Conservation (phyloP, 495 filamentous ascomycete genomes). For the Extremus antarcticus region DNA sequence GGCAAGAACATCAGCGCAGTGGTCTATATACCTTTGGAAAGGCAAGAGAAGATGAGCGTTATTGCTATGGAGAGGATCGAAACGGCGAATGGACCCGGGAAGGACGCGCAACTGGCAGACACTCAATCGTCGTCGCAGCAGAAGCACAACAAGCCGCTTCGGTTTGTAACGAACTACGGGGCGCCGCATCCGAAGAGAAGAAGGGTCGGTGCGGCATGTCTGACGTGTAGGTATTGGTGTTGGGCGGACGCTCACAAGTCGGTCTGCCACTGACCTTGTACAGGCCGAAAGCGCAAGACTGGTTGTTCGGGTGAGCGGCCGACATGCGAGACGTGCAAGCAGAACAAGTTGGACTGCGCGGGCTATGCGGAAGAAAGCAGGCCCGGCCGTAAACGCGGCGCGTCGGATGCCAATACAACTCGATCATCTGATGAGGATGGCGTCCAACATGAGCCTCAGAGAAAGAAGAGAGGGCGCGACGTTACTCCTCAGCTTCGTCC, state of each 20-base stretch:
- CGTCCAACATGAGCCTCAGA: neutral
- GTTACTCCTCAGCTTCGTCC: neutral
- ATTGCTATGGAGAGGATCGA: neutral
- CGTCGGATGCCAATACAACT: neutral
- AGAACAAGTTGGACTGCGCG: constrained; percentile 29
- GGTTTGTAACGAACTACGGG: constrained; percentile 73
- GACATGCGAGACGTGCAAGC: constrained; percentile 27
- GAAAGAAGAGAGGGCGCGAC: neutral
- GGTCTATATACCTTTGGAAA: too few relatives aligned
- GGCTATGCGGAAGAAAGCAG: constrained; percentile 21
- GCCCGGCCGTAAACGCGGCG: neutral
- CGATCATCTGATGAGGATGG: neutral
- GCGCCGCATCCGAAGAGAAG: constrained; percentile 70
- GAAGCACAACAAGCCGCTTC: constrained; percentile 40
- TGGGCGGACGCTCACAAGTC: neutral
- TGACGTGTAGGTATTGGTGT: constrained; percentile 29
- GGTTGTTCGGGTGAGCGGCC: constrained; percentile 28
- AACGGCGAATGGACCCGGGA: neutral
- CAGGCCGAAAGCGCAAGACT: constrained; percentile 56
- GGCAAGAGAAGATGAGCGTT: too few relatives aligned
- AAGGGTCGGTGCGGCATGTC: constrained; percentile 73
- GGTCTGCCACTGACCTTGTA: neutral
- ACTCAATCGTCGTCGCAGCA: neutral
- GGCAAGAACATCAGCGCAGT: neutral
- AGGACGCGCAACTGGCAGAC: neutral